A percentile compares a stretch with the other conserved stretches of the same genome.
Conservation (phyloP, 768 basidiomycete genomes). For the Boletus speciosus region DNA sequence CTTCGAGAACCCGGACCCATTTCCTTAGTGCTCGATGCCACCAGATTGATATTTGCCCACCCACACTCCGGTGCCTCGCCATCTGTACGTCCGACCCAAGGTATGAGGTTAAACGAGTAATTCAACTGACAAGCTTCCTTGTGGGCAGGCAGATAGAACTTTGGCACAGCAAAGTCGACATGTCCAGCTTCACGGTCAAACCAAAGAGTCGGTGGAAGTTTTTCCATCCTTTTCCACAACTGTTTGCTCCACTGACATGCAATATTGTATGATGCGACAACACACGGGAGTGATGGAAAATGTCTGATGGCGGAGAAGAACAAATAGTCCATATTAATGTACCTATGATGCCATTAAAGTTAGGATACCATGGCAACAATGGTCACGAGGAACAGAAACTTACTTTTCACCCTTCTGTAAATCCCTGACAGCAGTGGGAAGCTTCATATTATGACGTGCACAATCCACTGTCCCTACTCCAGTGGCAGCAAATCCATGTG, state of each 20-base stretch:
- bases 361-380: background rate
- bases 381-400: too few species aligned
- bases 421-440: conserved; percentile 10
- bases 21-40: background rate
- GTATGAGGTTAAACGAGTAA: background rate
- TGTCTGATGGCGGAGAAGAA: background rate
- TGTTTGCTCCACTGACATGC: background rate
- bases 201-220: background rate
- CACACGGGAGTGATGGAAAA: background rate
- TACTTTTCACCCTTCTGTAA: conserved; percentile 21
- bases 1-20: background rate
- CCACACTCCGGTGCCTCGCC: background rate
- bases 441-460: conserved; percentile 17
- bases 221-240: background rate
- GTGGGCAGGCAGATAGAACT: background rate
- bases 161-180: background rate
- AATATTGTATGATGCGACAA: background rate
- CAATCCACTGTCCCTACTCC: conserved; percentile 32
- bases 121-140: background rate
- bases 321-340: background rate
- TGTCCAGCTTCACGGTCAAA: background rate
- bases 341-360: background rate
- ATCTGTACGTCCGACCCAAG: background rate
- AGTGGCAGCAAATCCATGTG: conserved; percentile 17
- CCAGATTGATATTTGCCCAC: background rate